Evolutionary conservation across 176 grass and related monocot genomes (phyloP), one percentile per base, ranked within the genome.

Genomic region (Eleusine coracana): DNA sequence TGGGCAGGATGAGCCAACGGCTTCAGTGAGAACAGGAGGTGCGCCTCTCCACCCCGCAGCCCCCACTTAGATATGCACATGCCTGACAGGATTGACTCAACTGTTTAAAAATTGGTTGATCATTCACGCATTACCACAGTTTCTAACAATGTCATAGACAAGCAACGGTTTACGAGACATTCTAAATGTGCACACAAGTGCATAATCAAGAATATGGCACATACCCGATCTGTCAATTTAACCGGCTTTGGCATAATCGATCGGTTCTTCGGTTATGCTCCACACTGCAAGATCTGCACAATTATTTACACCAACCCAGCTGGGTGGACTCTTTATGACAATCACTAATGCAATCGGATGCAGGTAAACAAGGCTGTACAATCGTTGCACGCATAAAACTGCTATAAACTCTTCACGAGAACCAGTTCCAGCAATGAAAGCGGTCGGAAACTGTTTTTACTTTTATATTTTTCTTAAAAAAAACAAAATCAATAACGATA

Each of bases 1-100:
- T 61, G 11, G 34, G 79, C 54, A 82, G 2, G 65, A 71, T 82
- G 85, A 82, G 41, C 85, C 66, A 87, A 87, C 79, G 65, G 73
- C 85, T 81, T 59, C 25, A 54, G n/a, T 4, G 51, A 20, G 14
- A 54, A 54, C 50, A 54, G 52, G 17, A 5, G 52, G 20, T 20
- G 52, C 16, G 52, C 16, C 20, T 20, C 52, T 55, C 52, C 5
- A 0, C 49, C 16, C 14, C 2, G 31, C 31, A 34, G 31, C 31
- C 31, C 31, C 31, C 17, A 16, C 52, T 18, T 55, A 1, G 49
- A 2, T 13, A 34, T 34, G 31, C 31, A 2, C 49, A 34, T 34
- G 31, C 31, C 31, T 13, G 2, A 51, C 49, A 16, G 14, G 18
- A 56, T 56, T 20, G 20, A 18, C 18, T 5, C 1, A 18, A 21